phyloP scores from a whole-genome alignment of 306 rosid species.

The Rosa persica region DNA sequence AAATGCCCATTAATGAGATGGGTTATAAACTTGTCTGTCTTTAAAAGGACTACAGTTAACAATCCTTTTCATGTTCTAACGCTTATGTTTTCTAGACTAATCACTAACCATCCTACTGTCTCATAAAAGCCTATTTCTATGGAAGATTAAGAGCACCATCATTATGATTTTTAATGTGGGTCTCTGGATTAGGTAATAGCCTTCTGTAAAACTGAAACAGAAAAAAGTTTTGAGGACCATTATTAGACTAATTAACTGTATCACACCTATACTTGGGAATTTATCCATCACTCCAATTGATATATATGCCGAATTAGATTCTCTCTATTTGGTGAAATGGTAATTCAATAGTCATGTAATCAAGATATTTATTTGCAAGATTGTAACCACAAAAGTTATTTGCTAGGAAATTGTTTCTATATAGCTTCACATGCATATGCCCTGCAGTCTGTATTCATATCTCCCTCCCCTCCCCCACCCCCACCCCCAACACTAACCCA shows the following conservation, averaged over 20 bases:
- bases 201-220: constrained; percentile 3
- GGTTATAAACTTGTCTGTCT: neutral
- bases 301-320: neutral
- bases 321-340: neutral
- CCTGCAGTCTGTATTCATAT: neutral
- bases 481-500: neutral
- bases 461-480: neutral
- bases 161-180: constrained; percentile 2
- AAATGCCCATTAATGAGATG: neutral
- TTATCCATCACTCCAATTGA: neutral
- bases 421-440: neutral
- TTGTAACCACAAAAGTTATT: neutral
- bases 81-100: neutral
- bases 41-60: neutral
- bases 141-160: neutral
- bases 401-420: neutral
- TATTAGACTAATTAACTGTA: neutral
- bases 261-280: neutral
- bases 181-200: neutral
- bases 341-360: neutral
- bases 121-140: neutral
- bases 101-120: neutral
- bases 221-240: neutral
- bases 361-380: neutral
- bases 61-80: neutral